Conservation (phyloP, 208 protist genomes). For the Leptomonas seymouri region DNA sequence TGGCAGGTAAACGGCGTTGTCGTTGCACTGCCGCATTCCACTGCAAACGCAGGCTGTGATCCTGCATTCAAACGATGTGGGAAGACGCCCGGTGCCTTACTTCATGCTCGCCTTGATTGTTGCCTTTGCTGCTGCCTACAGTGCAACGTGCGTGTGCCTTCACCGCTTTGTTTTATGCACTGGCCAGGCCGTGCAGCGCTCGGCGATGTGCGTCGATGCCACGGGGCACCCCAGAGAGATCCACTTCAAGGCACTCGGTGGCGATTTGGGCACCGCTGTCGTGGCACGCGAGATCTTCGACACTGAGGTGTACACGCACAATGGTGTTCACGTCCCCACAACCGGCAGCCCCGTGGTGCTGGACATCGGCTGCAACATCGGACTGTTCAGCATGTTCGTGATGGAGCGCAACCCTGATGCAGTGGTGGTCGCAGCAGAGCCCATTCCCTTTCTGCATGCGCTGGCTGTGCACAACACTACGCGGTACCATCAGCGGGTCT, state of each 20-base stretch:
- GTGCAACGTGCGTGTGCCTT: constrained; percentile 10
- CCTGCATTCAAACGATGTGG: neutral
- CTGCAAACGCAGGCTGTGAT: too few relatives aligned
- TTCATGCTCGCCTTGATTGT: constrained; percentile 5
- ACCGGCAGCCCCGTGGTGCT: constrained; percentile 34
- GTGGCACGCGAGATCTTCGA: constrained; percentile 46
- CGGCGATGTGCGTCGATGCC: neutral
- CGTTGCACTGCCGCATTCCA: too few relatives aligned
- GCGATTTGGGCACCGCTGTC: constrained; percentile 38
- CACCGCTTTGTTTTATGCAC: constrained; percentile 25
- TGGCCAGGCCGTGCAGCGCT: constrained; percentile 6
- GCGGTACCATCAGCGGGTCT: constrained; percentile 14
- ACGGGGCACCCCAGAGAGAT: neutral
- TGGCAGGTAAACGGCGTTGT: too few relatives aligned
- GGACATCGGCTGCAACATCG: constrained; percentile 51
- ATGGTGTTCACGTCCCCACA: constrained; percentile 29
- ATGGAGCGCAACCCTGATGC: constrained; percentile 22
- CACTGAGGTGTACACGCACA: constrained; percentile 34
- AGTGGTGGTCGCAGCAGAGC: constrained; percentile 44
- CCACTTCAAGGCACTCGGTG: constrained; percentile 23
- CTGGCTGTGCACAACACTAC: constrained; percentile 32
- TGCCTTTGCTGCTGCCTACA: constrained; percentile 3
- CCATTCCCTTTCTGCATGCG: constrained; percentile 21
- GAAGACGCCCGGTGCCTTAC: neutral
- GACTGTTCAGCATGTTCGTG: constrained; percentile 41